Conservation (phyloP, 2,329 filamentous ascomycete genomes). For the Ambrosiella cleistominuta region DNA sequence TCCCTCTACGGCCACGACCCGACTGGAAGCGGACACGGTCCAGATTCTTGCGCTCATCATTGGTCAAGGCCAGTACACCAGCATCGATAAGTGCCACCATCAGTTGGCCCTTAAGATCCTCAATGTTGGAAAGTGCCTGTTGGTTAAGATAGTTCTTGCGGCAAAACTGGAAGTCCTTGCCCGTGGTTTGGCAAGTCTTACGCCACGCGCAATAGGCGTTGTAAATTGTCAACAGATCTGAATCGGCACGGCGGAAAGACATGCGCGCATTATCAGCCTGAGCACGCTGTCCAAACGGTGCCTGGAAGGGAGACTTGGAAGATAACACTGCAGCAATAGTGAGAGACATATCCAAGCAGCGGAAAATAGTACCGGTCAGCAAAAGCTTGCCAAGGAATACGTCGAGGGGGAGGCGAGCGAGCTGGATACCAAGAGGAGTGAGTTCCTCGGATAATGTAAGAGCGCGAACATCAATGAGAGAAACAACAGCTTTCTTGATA, state of each 20-base stretch:
- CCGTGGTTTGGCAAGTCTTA: conserved; percentile 53
- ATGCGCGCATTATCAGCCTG: conserved; percentile 67
- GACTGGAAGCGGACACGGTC: conserved; percentile 48
- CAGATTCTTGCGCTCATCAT: conserved; percentile 52
- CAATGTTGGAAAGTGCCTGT: conserved; percentile 81
- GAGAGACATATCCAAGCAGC: conserved; percentile 77
- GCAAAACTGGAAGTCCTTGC: conserved; percentile 75
- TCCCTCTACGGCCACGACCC: conserved; percentile 30
- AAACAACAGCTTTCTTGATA: conserved; percentile 80
- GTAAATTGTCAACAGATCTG: conserved; percentile 80
- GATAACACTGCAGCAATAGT: conserved; percentile 87
- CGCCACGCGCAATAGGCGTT: conserved; percentile 89
- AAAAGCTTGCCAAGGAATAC: conserved; percentile 92
- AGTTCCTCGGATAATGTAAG: conserved; percentile 66
- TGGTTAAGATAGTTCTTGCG: conserved; percentile 82
- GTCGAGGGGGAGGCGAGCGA: conserved; percentile 78
- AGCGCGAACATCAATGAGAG: conserved; percentile 81
- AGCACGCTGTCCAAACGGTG: conserved; percentile 64
- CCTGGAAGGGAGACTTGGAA: conserved; percentile 84
- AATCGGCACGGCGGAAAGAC: conserved; percentile 70
- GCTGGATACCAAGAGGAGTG: conserved; percentile 68
- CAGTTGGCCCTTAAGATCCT: conserved; percentile 87
- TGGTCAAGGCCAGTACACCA: conserved; percentile 59
- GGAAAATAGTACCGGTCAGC: conserved; percentile 69
- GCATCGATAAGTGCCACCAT: conserved; percentile 72